Evolutionary conservation across 805 yeast species (phyloP).

Genomic region (Cyberlindnera misumaiensis): DNA sequence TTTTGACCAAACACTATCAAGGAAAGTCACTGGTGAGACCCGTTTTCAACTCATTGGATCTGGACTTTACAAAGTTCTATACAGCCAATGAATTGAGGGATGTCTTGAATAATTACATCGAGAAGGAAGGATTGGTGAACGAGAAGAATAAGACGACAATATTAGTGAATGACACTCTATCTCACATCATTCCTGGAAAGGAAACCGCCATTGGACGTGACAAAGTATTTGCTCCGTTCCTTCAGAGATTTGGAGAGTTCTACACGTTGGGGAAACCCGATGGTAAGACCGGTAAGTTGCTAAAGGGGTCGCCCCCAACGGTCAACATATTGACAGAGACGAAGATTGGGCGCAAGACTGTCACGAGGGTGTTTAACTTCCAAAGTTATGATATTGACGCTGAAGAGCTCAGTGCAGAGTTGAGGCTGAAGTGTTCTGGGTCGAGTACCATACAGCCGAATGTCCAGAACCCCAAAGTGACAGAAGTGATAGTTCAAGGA

Average conservation of each 20-base stretch:
- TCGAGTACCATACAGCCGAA: slow-evolving; percentile 70
- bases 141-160: slow-evolving; percentile 47
- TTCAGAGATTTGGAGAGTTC: slow-evolving; percentile 39
- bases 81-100: slow-evolving; percentile 47
- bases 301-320: slow-evolving; percentile 63
- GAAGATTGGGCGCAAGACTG: slow-evolving; percentile 73
- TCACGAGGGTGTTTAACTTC: slow-evolving; percentile 66
- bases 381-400: slow-evolving; percentile 64
- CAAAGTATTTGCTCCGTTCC: slow-evolving; percentile 35
- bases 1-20: slow-evolving; percentile 50
- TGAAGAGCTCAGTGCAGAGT: slow-evolving; percentile 55
- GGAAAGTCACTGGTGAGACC: slow-evolving; percentile 45
- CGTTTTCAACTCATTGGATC: slow-evolving; percentile 38
- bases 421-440: slow-evolving; percentile 81
- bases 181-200: slow-evolving; percentile 31
- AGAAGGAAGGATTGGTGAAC: slow-evolving; percentile 42
- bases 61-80: slow-evolving; percentile 36
- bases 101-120: slow-evolving; percentile 50
- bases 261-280: slow-evolving; percentile 38
- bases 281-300: slow-evolving; percentile 31
- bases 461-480: slow-evolving; percentile 43
- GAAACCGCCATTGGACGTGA: slow-evolving; percentile 27
- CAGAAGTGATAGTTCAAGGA: slow-evolving; percentile 86
- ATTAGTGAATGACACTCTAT: slow-evolving; percentile 46
- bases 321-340: slow-evolving; percentile 63